phyloP scores from a whole-genome alignment of 768 basidiomycete genomes.

The Trametes cubensis region DNA sequence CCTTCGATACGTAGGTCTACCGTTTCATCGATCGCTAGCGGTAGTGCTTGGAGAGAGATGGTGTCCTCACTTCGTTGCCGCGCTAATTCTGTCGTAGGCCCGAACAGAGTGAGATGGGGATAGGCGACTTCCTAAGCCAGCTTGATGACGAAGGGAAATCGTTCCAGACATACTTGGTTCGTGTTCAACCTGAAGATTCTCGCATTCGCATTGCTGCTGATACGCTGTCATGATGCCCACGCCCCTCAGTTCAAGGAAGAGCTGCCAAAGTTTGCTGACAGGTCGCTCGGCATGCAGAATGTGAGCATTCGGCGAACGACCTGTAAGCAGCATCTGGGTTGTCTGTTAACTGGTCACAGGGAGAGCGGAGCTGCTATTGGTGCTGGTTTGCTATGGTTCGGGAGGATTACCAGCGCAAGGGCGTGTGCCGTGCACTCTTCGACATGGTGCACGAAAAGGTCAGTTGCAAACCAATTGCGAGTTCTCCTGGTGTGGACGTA shows the following conservation, averaged over 20 bases:
- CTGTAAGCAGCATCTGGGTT: not conserved
- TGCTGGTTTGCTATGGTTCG: constrained; percentile 23
- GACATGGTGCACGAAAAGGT: constrained; percentile 16
- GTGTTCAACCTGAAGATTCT: not conserved
- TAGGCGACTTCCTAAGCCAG: not conserved
- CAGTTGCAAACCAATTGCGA: not conserved
- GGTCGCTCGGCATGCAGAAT: not conserved
- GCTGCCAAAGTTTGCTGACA: constrained; percentile 4
- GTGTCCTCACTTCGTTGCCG: no score
- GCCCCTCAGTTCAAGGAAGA: not conserved
- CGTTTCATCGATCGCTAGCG: not conserved
- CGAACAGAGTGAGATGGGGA: constrained; percentile 1
- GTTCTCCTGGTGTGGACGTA: not conserved
- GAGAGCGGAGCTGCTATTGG: constrained; percentile 19
- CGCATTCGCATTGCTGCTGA: no score
- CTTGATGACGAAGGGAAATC: not conserved
- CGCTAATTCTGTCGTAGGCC: not conserved
- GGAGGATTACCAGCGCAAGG: constrained; percentile 24
- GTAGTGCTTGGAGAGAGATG: no score
- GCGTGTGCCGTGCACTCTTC: constrained; percentile 19
- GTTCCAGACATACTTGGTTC: not conserved
- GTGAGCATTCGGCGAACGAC: not conserved
- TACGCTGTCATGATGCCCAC: no score
- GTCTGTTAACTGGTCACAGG: not conserved
- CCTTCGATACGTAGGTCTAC: constrained; percentile 12